phyloP scores from a whole-genome alignment of 1,284 basidiomycete genomes.

The Malassezia brasiliensis region DNA sequence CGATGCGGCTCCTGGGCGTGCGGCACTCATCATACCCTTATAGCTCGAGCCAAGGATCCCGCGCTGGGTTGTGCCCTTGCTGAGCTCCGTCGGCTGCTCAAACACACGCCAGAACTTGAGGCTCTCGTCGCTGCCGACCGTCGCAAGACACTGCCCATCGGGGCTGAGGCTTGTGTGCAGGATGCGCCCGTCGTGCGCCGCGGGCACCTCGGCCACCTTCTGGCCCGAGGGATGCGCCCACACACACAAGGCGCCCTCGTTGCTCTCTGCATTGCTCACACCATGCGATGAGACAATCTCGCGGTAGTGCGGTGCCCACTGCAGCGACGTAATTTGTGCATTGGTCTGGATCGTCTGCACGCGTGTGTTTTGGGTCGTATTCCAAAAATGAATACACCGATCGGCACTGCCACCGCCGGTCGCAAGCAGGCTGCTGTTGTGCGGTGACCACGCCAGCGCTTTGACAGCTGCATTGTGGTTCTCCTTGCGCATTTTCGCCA shows the following conservation, averaged over 20 bases:
- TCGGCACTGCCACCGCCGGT: constrained; percentile 91
- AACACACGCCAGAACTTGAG: constrained; percentile 47
- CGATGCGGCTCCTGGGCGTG: neutral
- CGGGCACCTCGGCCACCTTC: constrained; percentile 38
- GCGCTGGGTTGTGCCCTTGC: constrained; percentile 18
- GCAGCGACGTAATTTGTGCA: constrained; percentile 81
- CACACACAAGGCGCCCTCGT: constrained; percentile 34
- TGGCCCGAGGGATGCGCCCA: constrained; percentile 42
- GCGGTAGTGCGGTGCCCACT: constrained; percentile 79
- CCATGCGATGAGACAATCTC: constrained; percentile 90
- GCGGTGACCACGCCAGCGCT: constrained; percentile 92
- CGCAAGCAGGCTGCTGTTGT: constrained; percentile 83
- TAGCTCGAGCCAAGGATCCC: constrained; percentile 6
- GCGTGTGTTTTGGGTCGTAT: constrained; percentile 41
- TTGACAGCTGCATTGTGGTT: constrained; percentile 44
- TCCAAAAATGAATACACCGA: constrained; percentile 84
- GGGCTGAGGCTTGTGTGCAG: constrained; percentile 38
- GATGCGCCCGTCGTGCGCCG: constrained; percentile 39
- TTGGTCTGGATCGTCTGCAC: constrained; percentile 39
- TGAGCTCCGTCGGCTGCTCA: constrained; percentile 29
- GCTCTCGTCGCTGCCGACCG: constrained; percentile 44
- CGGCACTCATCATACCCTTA: neutral
- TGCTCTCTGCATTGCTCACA: constrained; percentile 28
- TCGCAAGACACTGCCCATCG: constrained; percentile 44
- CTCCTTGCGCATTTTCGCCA: constrained; percentile 85